phyloP scores from a whole-genome alignment of 2,329 filamentous ascomycete genomes.

The Canariomyces notabilis region DNA sequence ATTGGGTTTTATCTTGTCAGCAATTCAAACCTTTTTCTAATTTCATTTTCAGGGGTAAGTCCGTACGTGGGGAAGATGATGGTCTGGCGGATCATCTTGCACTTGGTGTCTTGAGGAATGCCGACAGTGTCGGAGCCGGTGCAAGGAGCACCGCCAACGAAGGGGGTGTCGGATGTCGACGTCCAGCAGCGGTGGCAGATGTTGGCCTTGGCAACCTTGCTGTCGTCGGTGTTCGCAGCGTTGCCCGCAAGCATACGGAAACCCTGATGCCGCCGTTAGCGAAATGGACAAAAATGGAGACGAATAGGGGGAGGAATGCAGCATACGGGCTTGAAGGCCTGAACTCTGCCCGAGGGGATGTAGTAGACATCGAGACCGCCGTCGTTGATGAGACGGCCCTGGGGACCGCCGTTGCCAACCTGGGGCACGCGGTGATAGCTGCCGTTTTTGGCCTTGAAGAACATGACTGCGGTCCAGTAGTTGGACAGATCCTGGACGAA shows the following conservation, averaged over 20 bases:
- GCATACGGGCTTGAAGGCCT: conserved; percentile 38
- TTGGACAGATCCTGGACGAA: conserved; percentile 42
- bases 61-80: conserved; percentile 43
- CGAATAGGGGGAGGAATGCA: not conserved
- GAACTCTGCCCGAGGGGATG: conserved; percentile 39
- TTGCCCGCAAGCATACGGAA: conserved; percentile 45
- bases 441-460: conserved; percentile 41
- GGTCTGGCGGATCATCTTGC: conserved; percentile 50
- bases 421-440: conserved; percentile 40
- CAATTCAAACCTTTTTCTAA: not conserved
- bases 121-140: conserved; percentile 45
- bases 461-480: conserved; percentile 45
- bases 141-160: conserved; percentile 47
- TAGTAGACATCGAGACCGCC: conserved; percentile 43
- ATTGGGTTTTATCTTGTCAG: conserved; percentile 6
- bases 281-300: not conserved
- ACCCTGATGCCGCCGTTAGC: conserved; percentile 28
- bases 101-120: conserved; percentile 40
- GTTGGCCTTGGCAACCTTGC: conserved; percentile 35
- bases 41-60: not conserved
- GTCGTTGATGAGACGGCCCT: conserved; percentile 39
- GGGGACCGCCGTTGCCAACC: conserved; percentile 40
- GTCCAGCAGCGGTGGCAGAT: conserved; percentile 47
- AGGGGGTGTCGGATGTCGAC: conserved; percentile 40
- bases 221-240: conserved; percentile 38